Evolutionary conservation across 2,329 filamentous ascomycete species (phyloP), one percentile per base, ranked within the genome.

Genomic region (Monosporascus sp.): DNA sequence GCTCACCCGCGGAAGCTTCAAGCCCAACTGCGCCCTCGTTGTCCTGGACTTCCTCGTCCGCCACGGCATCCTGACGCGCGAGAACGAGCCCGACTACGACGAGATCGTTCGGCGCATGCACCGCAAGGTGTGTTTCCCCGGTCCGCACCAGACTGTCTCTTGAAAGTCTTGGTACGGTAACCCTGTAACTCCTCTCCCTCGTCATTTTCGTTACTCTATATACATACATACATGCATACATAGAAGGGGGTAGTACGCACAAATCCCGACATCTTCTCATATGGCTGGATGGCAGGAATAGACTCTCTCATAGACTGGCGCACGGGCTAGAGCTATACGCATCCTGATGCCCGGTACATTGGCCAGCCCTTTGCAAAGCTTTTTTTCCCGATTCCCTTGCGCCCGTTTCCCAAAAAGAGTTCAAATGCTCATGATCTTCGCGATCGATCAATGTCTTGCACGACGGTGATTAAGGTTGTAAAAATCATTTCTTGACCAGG

Each of bases 31-130:
- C 70, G 87, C 89, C 16, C 69, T 94, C 54, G 82, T 96, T 48
- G 74, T 94, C 67, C 72, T 97, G 46, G 91, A 97, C 69, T 99
- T 97, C 74, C 89, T 99, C 67, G 78, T 96, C 60, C 81, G 93
- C 51, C 89, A 91, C 70, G 88, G 89, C 1, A 82, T 96, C 57
- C 67, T 97, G 65, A 95, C 87, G 8, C 71, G 76, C 44, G 88
- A 89, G 62, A 90, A 91, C 66, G 92, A 97, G 73, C 79, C 81
- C 49, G 76, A 93, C 64, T 91, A 87, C 66, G 77, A 87, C 57
- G 86, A 91, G 72, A 91, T 97, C 63, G 76, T 83, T 56, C 77
- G 78, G 54, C 82, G 89, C 66, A 73, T 96, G 70, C 91, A 94
- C 73, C 84, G 93, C 55, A 78, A 80, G 56, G 76, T 96, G 62